Base-by-base conservation (phyloP, 2,329 filamentous ascomycete genomes). In the Diaporthe citriasiana region DNA sequence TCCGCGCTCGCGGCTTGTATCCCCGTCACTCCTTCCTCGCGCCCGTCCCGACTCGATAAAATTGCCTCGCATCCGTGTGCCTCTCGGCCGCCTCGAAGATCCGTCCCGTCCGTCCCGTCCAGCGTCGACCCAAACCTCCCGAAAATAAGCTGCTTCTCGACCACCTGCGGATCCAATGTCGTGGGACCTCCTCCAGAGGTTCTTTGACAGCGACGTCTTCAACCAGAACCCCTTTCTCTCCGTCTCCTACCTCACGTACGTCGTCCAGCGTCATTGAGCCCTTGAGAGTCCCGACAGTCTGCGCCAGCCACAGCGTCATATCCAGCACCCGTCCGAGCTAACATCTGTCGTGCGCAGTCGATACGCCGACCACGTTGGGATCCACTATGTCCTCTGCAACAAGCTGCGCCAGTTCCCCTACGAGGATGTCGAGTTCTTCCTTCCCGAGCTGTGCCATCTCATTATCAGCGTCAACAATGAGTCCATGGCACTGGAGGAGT, bases 141-240 rank as follows among this genome's bases (percentile, higher is more conserved):
- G 33, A 30, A 19, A 40, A 63, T 53, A 53, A 51, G 47, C 72
- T 65, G 68, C 72, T 50, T 75, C 53, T 47, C 42, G 68, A 53
- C 55, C 77, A 76, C 77, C 76, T 76, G 75, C 77, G 75, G 79
- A 83, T 80, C 83, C 84, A 87, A 93, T 92, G 92, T 93, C 92
- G 87, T 96, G 94, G 94, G 93, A 95, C 88, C 89, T 97, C 87
- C 90, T 97, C 83, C 93, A 94, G 88, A 92, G 94, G 85, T 95
- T 96, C 90, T 92, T 97, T 87, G 94, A 96, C 89, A 95, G 93
- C 87, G 94, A 97, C 88, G 93, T 97, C 88, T 97, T 97, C 89
- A 96, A 95, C 87, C 93, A 94, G 86, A 93, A 96, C 85, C 94
- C 94, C 77, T 96, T 95, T 84, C 92, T 97, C 84, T 93, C 94